Conservation (phyloP, 129 eudicot genomes). For the Flaveria bidentis region DNA sequence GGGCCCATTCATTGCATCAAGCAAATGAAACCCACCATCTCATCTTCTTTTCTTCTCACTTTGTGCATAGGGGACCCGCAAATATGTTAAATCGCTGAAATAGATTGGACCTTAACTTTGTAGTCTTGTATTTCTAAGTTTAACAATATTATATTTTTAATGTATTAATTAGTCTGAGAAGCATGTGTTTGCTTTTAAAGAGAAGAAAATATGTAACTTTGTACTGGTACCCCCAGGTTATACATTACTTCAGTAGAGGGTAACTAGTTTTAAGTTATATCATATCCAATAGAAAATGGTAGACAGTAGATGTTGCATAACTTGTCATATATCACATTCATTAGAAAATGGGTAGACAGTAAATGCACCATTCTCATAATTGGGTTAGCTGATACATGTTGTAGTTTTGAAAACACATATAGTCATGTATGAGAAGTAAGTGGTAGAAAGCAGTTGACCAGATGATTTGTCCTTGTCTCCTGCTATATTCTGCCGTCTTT, state of each 20-base stretch:
- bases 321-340: background rate
- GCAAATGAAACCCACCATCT: background rate
- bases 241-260: background rate
- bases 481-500: too few species aligned
- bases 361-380: background rate
- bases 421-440: too few species aligned
- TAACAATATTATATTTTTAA: background rate
- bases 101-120: background rate
- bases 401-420: too few species aligned
- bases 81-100: background rate
- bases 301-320: too few species aligned
- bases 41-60: conserved; percentile 1
- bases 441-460: too few species aligned
- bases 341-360: background rate
- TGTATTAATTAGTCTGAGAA: background rate
- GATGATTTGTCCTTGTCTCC: too few species aligned
- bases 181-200: background rate
- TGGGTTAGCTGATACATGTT: background rate
- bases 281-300: background rate
- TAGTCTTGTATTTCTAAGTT: background rate
- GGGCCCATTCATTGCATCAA: background rate
- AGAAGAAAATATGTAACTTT: background rate
- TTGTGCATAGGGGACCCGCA: background rate
- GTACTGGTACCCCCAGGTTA: background rate
- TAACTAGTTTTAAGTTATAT: background rate